Conservation (phyloP, 352 stramenopile species). For the Globisporangium nunn region DNA sequence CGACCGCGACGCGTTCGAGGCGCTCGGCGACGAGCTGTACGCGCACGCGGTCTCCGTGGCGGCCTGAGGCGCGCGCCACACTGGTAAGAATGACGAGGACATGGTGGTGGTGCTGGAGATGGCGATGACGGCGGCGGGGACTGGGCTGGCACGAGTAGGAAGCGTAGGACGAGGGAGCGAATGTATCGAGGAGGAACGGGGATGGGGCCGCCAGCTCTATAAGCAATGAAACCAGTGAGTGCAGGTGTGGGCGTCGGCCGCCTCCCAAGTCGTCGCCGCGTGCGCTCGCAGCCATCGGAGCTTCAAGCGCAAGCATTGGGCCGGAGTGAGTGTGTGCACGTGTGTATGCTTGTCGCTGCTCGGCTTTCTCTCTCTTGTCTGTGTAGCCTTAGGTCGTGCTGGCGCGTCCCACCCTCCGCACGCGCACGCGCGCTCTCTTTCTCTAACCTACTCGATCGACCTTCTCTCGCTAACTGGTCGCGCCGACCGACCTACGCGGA, state of each 20-base stretch:
- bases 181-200: not conserved
- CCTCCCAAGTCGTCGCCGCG: too few relatives aligned
- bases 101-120: not conserved
- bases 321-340: too few relatives aligned
- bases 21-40: constrained; percentile 47
- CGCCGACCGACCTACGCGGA: constrained; percentile 1
- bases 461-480: not conserved
- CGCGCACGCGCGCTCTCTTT: not conserved
- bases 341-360: not conserved
- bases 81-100: not conserved
- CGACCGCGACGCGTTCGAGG: constrained; percentile 38
- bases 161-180: too few relatives aligned
- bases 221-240: not conserved
- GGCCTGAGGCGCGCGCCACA: constrained; percentile 12
- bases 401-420: too few relatives aligned
- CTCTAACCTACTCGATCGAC: not conserved
- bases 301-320: too few relatives aligned
- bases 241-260: not conserved
- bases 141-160: not conserved
- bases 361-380: not conserved
- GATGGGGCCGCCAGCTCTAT: not conserved
- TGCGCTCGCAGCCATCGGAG: too few relatives aligned
- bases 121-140: not conserved
- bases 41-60: constrained; percentile 44
- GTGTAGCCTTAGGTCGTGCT: not conserved